Conservation (phyloP, 1,284 basidiomycete species). For the Malassezia restricta region DNA sequence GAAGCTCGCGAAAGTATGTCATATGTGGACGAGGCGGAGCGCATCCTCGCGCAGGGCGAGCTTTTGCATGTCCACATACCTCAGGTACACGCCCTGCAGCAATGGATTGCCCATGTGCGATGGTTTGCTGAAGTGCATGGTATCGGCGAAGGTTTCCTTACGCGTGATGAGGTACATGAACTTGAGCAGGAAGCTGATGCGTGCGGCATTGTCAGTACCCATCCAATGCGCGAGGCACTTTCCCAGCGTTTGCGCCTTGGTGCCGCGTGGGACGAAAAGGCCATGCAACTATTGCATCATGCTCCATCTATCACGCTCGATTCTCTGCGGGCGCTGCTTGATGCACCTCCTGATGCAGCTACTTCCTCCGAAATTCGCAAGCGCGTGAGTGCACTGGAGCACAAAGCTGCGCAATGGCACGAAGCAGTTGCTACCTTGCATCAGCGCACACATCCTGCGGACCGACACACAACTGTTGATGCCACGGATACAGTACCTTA, state of each 20-base stretch:
- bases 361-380: not conserved
- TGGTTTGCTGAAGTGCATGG: slow-evolving; percentile 52
- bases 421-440: not conserved
- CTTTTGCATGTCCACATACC: slow-evolving; percentile 66
- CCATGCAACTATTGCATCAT: not conserved
- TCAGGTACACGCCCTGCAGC: slow-evolving; percentile 62
- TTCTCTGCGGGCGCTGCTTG: slow-evolving; percentile 7
- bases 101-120: slow-evolving; percentile 60
- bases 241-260: slow-evolving; percentile 19
- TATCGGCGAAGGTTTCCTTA: slow-evolving; percentile 19
- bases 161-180: slow-evolving; percentile 51
- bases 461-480: not conserved
- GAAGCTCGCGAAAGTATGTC: slow-evolving; percentile 6
- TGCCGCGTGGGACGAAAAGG: slow-evolving; percentile 20
- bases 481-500: not conserved
- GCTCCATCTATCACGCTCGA: not conserved
- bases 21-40: slow-evolving; percentile 56
- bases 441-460: slow-evolving; percentile 4
- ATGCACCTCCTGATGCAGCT: slow-evolving; percentile 2
- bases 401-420: slow-evolving; percentile 14
- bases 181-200: slow-evolving; percentile 58
- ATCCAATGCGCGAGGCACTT: slow-evolving; percentile 20
- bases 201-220: slow-evolving; percentile 53
- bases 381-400: slow-evolving; percentile 5
- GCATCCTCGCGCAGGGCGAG: slow-evolving; percentile 57